Base-by-base conservation (phyloP, 371 early-diverging fungal species). In the Mortierella sp. region DNA sequence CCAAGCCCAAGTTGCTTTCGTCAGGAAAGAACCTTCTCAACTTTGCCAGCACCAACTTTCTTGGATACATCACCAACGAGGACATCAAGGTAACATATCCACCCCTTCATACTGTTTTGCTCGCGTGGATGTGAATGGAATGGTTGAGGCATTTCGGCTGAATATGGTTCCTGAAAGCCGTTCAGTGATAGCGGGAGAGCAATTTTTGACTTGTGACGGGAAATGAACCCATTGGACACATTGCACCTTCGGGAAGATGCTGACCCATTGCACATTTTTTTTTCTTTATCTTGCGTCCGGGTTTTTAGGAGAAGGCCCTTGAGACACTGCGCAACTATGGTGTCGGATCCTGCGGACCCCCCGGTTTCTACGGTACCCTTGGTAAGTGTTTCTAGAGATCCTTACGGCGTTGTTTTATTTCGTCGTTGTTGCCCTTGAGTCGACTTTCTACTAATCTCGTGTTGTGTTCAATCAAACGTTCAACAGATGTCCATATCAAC, bases 291-390 rank as follows among this genome's bases (percentile, higher is more conserved):
- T 5, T 67, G 24, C 28, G 3, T 26, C 26, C 69, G 5, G 0
- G 10, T 21, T 70, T 44, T 70, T 87, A 94, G 90, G 93, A 96
- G 71, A 96, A 94, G 81, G 97, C 99, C 24, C 92, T 97, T 71
- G 92, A 92, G 24, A 97, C 97, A 5, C 93, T 99, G 51, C 93
- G 94, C 80, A 95, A 96, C 74, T 99, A 99, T 88, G 99, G 99
- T 74, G 98, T 99, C 46, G 99, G 99, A 31, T 96, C 99, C 3
- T 99, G 99, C 88, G 98, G 97, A 19, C 99, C 99, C 9, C 96
- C 98, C 9, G 99, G 99, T n/a, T 99, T 99, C 88, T 99, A 99
- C 89, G 99, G 99, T 75, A 99, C 99, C 6, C 88, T 98, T 54
- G 94, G 91, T 91, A 85, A 73, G 78, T 67, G 53, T 53, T 21